phyloP scores from a whole-genome alignment of 768 basidiomycete species.

The Panaeolus cyanescens region DNA sequence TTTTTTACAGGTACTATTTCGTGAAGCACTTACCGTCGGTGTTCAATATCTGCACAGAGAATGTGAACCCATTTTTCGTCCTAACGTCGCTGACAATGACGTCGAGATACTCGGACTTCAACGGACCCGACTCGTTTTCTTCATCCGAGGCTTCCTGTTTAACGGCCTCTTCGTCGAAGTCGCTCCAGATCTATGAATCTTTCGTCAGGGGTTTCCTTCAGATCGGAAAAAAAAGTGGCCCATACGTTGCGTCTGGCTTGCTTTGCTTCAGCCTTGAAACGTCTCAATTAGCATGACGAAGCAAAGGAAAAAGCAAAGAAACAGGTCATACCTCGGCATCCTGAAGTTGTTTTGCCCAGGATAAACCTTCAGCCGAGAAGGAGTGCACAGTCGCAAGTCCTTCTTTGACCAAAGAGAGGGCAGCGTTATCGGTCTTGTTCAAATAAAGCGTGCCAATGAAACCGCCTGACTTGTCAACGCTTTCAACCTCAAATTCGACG shows the following conservation, averaged over 20 bases:
- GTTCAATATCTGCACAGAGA: conserved; percentile 93
- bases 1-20: not conserved
- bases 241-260: conserved; percentile 73
- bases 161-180: conserved; percentile 77
- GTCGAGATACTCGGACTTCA: conserved; percentile 88
- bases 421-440: conserved; percentile 87
- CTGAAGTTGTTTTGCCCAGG: conserved; percentile 79
- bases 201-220: no score
- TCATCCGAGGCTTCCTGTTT: conserved; percentile 45
- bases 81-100: conserved; percentile 90
- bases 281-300: not conserved
- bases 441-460: conserved; percentile 89
- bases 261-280: conserved; percentile 76
- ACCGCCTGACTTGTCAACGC: conserved; percentile 91
- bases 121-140: conserved; percentile 45
- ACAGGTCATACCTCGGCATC: conserved; percentile 71
- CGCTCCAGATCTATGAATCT: conserved; percentile 74
- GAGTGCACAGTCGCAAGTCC: conserved; percentile 88
- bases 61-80: conserved; percentile 69
- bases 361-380: conserved; percentile 81
- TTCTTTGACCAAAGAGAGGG: conserved; percentile 80
- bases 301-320: conserved; percentile 5
- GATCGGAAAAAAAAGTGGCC: conserved; percentile 4
- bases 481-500: conserved; percentile 89
- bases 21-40: conserved; percentile 69